phyloP scores from a whole-genome alignment of 495 filamentous ascomycete genomes.

The Xylaria cubensis region DNA sequence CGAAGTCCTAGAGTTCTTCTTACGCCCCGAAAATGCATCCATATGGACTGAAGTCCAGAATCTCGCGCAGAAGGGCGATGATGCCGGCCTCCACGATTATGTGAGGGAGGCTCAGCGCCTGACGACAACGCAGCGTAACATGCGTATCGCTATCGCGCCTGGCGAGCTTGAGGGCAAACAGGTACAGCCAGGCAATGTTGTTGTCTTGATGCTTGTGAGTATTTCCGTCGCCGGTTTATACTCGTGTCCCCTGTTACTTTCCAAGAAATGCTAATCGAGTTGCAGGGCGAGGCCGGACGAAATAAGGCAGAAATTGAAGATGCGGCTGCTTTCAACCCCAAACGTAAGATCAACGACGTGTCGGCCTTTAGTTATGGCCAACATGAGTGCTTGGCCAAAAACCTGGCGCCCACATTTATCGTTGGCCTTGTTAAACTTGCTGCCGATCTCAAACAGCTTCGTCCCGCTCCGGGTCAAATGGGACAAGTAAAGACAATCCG shows the following conservation, averaged over 20 bases:
- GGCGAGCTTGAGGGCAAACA: slow-evolving; percentile 38
- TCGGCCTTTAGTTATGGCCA: slow-evolving; percentile 41
- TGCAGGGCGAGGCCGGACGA: slow-evolving; percentile 40
- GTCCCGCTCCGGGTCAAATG: slow-evolving; percentile 48
- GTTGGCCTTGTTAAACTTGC: slow-evolving; percentile 42
- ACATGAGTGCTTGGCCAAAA: slow-evolving; percentile 42
- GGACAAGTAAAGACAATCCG: slow-evolving; percentile 44
- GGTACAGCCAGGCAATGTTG: slow-evolving; percentile 36
- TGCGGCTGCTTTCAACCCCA: slow-evolving; percentile 34
- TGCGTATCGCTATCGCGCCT: slow-evolving; percentile 35
- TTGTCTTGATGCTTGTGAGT: slow-evolving; percentile 44
- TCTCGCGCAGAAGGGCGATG: slow-evolving; percentile 47
- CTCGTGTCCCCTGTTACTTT: neutral
- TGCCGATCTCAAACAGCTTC: slow-evolving; percentile 45
- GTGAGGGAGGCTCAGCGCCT: slow-evolving; percentile 43
- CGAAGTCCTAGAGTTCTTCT: slow-evolving; percentile 52
- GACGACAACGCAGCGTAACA: slow-evolving; percentile 38
- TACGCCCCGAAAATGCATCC: slow-evolving; percentile 49
- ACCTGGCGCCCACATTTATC: slow-evolving; percentile 36
- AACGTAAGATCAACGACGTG: slow-evolving; percentile 28
- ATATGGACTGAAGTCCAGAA: slow-evolving; percentile 58
- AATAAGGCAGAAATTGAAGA: slow-evolving; percentile 34
- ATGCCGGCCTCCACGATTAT: slow-evolving; percentile 39
- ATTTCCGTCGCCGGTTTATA: neutral
- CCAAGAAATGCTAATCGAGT: neutral